These are phyloP conservation scores for Atkinsonella texensis DNA, from an alignment of 2,329 filamentous ascomycete genomes.

Conservation along the genomic window DNA sequence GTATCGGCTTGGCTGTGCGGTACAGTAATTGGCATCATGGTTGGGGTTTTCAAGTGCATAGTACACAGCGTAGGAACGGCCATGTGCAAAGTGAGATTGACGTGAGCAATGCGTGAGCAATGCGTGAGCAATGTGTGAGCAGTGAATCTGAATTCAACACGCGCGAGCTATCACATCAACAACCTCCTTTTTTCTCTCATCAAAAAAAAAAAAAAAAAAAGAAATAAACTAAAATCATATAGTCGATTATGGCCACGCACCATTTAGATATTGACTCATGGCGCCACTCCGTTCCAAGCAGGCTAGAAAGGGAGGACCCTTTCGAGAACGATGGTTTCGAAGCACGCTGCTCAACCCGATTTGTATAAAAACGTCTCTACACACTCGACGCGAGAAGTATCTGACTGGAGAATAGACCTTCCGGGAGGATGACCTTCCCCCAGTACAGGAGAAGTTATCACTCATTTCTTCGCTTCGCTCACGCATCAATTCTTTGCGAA, in stretches of 20 bases:
- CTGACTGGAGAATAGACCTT: neutral
- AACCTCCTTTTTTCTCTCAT: no score
- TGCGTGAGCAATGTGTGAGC: neutral
- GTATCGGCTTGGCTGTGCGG: slow-evolving; percentile 41
- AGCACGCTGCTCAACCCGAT: slow-evolving; percentile 18
- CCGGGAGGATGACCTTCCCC: neutral
- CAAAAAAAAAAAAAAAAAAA: no score
- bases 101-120: neutral
- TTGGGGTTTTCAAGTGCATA: slow-evolving; percentile 11
- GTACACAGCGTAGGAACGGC: no score
- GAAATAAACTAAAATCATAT: neutral
- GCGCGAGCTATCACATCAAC: no score
- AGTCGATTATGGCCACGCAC: neutral
- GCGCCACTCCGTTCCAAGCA: slow-evolving; percentile 23
- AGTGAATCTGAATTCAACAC: neutral
- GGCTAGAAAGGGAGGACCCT: slow-evolving; percentile 22
- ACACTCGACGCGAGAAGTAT: neutral
- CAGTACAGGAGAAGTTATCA: neutral
- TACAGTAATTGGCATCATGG: slow-evolving; percentile 33
- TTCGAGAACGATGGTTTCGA: slow-evolving; percentile 23
- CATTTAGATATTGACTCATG: slow-evolving; percentile 18
- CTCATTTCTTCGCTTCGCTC: neutral
- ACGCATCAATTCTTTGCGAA: neutral
- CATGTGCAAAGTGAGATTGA: neutral
- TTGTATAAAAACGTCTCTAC: slow-evolving; percentile 12